phyloP scores from a whole-genome alignment of 2,329 filamentous ascomycete genomes.

The Arthrobotrys pseudoclavata region DNA sequence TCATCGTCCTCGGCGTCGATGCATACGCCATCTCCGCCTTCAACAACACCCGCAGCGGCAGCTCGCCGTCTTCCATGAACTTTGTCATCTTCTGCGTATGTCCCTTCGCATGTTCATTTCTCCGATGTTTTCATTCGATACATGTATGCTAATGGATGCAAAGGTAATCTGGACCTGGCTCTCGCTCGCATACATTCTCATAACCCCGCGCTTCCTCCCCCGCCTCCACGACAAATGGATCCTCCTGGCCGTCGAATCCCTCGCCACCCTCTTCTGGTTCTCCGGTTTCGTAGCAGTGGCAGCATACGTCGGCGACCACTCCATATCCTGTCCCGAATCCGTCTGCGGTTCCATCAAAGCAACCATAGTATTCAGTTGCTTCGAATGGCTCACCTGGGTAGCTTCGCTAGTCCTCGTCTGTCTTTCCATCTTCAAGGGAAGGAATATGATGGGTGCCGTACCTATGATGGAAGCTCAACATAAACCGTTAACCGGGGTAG shows the following conservation, averaged over 20 bases:
- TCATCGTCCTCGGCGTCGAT: constrained; percentile 57
- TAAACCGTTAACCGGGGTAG: constrained; percentile 24
- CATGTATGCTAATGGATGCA: neutral
- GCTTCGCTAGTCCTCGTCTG: constrained; percentile 48
- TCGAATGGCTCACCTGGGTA: constrained; percentile 57
- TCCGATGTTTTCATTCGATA: neutral
- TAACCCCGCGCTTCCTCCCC: constrained; percentile 55
- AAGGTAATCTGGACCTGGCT: constrained; percentile 57
- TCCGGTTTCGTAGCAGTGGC: constrained; percentile 56
- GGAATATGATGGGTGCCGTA: constrained; percentile 42
- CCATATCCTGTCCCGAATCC: constrained; percentile 47
- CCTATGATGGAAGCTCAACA: constrained; percentile 48
- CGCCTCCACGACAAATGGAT: constrained; percentile 58
- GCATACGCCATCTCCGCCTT: constrained; percentile 50
- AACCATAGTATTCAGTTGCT: constrained; percentile 49
- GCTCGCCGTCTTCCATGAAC: constrained; percentile 56
- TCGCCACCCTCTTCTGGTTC: constrained; percentile 58
- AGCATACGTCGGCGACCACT: constrained; percentile 53
- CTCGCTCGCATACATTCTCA: constrained; percentile 54
- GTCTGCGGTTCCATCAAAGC: constrained; percentile 56
- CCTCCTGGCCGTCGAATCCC: constrained; percentile 53
- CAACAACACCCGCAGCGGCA: constrained; percentile 41
- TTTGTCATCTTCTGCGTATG: constrained; percentile 57
- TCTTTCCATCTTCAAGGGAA: constrained; percentile 53
- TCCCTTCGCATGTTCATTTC: neutral